A percentile compares a stretch with the other conserved stretches of the same genome.
Conservation (phyloP, 2,329 filamentous ascomycete species). For the Emydomyces testavorans region DNA sequence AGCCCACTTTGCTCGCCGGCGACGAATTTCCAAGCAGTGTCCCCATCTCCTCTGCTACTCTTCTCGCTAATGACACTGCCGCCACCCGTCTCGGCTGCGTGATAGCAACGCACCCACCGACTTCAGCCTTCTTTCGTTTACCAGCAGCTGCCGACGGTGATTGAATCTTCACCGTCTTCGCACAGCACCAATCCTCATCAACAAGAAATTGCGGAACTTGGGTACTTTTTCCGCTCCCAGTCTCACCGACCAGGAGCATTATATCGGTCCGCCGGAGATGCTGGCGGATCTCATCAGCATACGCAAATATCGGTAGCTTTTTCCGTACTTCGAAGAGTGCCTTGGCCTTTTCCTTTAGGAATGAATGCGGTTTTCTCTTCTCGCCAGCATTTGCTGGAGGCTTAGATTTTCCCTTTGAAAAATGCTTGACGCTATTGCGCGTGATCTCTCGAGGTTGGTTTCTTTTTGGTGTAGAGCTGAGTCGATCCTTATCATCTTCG, state of each 20-base stretch:
- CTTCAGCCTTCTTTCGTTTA: slow-evolving; percentile 36
- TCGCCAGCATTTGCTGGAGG: background rate
- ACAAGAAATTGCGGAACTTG: slow-evolving; percentile 88
- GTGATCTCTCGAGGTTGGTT: slow-evolving; percentile 1
- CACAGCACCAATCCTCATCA: slow-evolving; percentile 65
- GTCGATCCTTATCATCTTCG: slow-evolving; percentile 11
- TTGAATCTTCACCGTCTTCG: slow-evolving; percentile 42
- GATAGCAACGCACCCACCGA: slow-evolving; percentile 77
- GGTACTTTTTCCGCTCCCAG: slow-evolving; percentile 92
- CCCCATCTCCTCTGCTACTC: slow-evolving; percentile 76
- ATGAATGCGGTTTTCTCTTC: background rate
- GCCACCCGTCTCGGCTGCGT: slow-evolving; percentile 91
- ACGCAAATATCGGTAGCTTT: slow-evolving; percentile 67
- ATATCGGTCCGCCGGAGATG: slow-evolving; percentile 57
- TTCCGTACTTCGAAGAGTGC: slow-evolving; percentile 45
- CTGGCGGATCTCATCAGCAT: slow-evolving; percentile 57
- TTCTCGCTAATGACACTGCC: slow-evolving; percentile 76
- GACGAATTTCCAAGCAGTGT: slow-evolving; percentile 49
- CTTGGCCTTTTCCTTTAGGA: slow-evolving; percentile 37
- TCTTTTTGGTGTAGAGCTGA: background rate
- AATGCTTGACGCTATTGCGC: slow-evolving; percentile 10
- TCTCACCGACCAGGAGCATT: slow-evolving; percentile 81
- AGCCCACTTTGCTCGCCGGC: slow-evolving; percentile 61
- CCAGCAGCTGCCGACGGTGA: slow-evolving; percentile 4
- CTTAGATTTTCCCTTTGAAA: background rate